Conservation (phyloP, 208 protist genomes). For the Trypanosoma scelopori region DNA sequence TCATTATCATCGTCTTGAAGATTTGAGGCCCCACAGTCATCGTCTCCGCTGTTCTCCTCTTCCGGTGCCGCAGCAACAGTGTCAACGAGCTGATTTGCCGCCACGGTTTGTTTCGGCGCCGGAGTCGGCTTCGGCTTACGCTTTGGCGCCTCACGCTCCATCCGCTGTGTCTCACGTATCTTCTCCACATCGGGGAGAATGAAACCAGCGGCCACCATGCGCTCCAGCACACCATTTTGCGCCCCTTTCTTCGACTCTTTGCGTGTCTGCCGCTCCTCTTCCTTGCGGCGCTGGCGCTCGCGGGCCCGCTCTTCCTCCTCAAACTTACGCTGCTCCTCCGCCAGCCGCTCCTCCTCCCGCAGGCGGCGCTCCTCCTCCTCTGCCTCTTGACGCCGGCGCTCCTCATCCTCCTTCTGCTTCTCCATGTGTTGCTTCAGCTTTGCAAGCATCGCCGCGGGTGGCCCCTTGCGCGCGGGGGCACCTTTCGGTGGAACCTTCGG, state of each 20-base stretch:
- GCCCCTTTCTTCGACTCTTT: constrained; percentile 60
- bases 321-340: constrained; percentile 83
- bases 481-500: constrained; percentile 72
- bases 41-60: constrained; percentile 16
- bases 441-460: constrained; percentile 76
- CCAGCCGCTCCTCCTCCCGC: constrained; percentile 79
- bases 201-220: constrained; percentile 78
- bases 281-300: constrained; percentile 80
- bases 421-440: constrained; percentile 92
- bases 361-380: constrained; percentile 81
- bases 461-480: constrained; percentile 69
- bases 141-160: constrained; percentile 39
- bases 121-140: constrained; percentile 43
- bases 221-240: constrained; percentile 62
- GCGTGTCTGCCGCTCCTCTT: constrained; percentile 60
- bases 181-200: constrained; percentile 85
- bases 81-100: neutral
- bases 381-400: constrained; percentile 63
- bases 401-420: constrained; percentile 81
- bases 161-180: constrained; percentile 64
- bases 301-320: constrained; percentile 75
- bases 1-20: constrained; percentile 56
- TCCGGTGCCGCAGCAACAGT: constrained; percentile 15
- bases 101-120: constrained; percentile 31
- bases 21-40: constrained; percentile 33